Conservation (phyloP, 768 basidiomycete species). For the Termitomyces sp. region DNA sequence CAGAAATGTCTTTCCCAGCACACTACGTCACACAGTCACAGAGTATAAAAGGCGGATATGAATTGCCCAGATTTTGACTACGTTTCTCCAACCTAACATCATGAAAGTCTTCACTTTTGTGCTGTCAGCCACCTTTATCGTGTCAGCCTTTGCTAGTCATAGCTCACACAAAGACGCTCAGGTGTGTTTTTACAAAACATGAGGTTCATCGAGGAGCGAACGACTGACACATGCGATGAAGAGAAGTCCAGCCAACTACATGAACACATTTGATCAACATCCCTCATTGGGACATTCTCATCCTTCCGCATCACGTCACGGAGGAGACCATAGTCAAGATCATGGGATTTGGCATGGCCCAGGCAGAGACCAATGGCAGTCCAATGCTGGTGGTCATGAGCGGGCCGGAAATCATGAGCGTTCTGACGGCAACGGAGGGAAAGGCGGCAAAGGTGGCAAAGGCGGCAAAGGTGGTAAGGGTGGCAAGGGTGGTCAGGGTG, state of each 20-base stretch:
- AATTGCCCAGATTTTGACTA: not conserved
- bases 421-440: not conserved
- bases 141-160: not conserved
- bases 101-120: not conserved
- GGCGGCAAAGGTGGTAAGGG: not conserved
- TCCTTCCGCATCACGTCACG: not conserved
- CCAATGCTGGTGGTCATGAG: not conserved
- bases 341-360: not conserved
- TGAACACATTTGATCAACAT: not conserved
- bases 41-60: not conserved
- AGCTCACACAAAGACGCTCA: not conserved
- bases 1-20: not conserved
- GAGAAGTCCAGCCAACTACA: not conserved
- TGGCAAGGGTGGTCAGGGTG: not conserved
- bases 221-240: not conserved
- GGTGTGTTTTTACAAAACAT: not conserved
- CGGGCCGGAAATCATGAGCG: not conserved
- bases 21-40: not conserved
- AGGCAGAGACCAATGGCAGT: not conserved
- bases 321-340: not conserved
- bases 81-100: not conserved
- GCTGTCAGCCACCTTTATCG: not conserved
- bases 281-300: constrained; percentile 1
- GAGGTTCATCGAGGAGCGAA: not conserved
- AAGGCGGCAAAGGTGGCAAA: not conserved